A percentile compares a stretch with the other conserved stretches of the same genome.
Evolutionary conservation across 768 basidiomycete genomes (phyloP).

Genomic region (Glaciozyma antarctica): DNA sequence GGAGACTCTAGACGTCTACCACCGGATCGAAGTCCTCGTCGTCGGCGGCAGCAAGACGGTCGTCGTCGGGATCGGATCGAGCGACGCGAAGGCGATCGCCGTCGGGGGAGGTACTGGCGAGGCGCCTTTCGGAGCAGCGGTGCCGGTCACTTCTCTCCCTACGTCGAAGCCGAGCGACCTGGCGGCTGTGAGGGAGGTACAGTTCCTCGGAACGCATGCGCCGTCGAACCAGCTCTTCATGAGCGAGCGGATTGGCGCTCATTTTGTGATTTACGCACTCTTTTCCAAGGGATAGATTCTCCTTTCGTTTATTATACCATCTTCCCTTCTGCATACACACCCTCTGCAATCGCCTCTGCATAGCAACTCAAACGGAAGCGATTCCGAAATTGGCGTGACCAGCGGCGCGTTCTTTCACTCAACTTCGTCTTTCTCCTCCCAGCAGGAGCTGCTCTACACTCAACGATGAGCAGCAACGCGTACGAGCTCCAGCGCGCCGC

Average conservation of each 20-base stretch:
- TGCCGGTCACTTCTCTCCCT: neutral
- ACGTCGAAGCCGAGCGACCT: neutral
- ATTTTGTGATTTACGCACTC: too few relatives aligned
- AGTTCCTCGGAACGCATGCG: slow-evolving; percentile 15
- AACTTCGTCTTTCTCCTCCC: too few relatives aligned
- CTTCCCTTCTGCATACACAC: neutral
- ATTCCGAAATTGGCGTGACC: too few relatives aligned
- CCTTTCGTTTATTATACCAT: too few relatives aligned
- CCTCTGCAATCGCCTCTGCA: neutral
- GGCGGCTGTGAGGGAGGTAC: slow-evolving; percentile 3
- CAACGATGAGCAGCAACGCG: neutral
- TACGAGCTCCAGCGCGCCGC: neutral
- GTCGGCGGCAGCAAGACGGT: slow-evolving; percentile 12
- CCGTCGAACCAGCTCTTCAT: slow-evolving; percentile 12
- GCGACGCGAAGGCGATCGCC: slow-evolving; percentile 15
- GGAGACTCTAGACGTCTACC: neutral
- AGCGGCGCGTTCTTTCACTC: too few relatives aligned
- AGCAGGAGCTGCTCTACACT: too few relatives aligned
- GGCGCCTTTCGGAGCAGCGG: slow-evolving; percentile 1
- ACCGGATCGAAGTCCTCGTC: slow-evolving; percentile 26
- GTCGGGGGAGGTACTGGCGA: slow-evolving; percentile 5
- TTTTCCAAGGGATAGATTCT: too few relatives aligned
- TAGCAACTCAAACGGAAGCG: neutral
- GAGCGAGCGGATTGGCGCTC: slow-evolving; percentile 12
- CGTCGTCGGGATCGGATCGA: slow-evolving; percentile 14